Evolutionary conservation across 805 yeast species (phyloP), one percentile per base, ranked within the genome.

Genomic region (Metschnikowia cerradonensis): DNA sequence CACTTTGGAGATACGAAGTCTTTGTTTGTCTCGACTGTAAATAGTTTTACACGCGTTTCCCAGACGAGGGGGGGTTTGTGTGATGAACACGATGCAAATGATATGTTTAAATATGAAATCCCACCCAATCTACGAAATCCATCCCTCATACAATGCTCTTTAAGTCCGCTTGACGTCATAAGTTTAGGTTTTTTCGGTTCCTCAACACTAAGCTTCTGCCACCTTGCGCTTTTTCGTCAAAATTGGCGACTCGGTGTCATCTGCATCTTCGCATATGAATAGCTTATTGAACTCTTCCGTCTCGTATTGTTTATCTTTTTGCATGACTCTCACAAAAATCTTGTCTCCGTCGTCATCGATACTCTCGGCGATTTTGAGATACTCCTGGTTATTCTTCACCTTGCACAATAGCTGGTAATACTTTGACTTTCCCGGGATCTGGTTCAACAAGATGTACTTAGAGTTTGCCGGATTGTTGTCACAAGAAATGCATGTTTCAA

Each of bases 371-470:
- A 76, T 61, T 41, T 68, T 63, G 5, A 62, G 63, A 46, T 84
- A 66, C 40, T 82, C 84, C 13, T 78, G 80, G 43, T 75, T 65
- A 1, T 81, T 73, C 62, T 83, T 89, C 39, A 82, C 69, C 58
- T 76, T 73, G 51, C 83, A 75, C 47, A 90, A 67, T 43, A 67
- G 57, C 57, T 79, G 82, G 63, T 88, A 87, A 44, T 80, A 71
- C 11, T 76, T 71, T 3, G 81, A 76, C 62, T 82, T 86, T 1
- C 95, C 92, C 1, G 96, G 96, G 11, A 89, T 74, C 70, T 89
- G 83, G 61, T 90, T 83, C 33, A 83, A 72, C 41, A 92, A 60
- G 71, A 94, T 82, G 66, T 85, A 92, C 70, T 94, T 94, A 1
- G 94, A 80, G 65, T 90, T 90, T 46, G 62, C 48, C 19, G 79